Evolutionary conservation across 805 yeast genomes (phyloP).

Genomic region (Nakazawaea holstii): DNA sequence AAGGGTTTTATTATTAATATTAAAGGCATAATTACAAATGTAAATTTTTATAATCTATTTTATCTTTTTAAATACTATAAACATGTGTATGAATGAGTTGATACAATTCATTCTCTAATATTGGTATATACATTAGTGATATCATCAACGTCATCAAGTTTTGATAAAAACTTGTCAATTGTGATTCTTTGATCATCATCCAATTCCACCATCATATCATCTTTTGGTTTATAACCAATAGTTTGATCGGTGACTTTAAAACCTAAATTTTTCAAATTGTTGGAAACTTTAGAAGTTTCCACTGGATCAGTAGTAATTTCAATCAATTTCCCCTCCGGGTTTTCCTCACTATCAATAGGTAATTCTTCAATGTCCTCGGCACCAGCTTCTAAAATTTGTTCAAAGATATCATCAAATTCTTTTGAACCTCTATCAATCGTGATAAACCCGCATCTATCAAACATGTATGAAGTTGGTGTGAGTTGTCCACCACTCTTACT

Average conservation of each 20-base stretch:
- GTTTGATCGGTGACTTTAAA: slow-evolving; percentile 68
- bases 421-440: slow-evolving; percentile 38
- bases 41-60: slow-evolving; percentile 1
- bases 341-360: slow-evolving; percentile 35
- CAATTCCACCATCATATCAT: slow-evolving; percentile 53
- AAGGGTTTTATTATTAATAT: too few relatives aligned
- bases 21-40: background rate
- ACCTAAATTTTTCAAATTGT: slow-evolving; percentile 42
- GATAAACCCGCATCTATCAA: slow-evolving; percentile 73
- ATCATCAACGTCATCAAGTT: slow-evolving; percentile 77
- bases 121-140: slow-evolving; percentile 78
- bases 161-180: slow-evolving; percentile 51
- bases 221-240: slow-evolving; percentile 59
- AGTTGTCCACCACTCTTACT: slow-evolving; percentile 63
- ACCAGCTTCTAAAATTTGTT: slow-evolving; percentile 69
- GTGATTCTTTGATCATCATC: slow-evolving; percentile 45
- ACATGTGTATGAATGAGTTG: background rate
- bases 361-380: slow-evolving; percentile 71
- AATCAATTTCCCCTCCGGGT: slow-evolving; percentile 27
- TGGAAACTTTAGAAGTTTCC: slow-evolving; percentile 58
- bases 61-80: slow-evolving; percentile 23
- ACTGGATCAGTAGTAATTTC: slow-evolving; percentile 60
- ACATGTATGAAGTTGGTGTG: slow-evolving; percentile 74
- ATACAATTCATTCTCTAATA: slow-evolving; percentile 30
- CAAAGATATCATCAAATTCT: slow-evolving; percentile 63